These are phyloP conservation scores for Gaertneriomyces semiglobifer DNA, from an alignment of 192 early-diverging fungal genomes.

Conservation along the genomic window DNA sequence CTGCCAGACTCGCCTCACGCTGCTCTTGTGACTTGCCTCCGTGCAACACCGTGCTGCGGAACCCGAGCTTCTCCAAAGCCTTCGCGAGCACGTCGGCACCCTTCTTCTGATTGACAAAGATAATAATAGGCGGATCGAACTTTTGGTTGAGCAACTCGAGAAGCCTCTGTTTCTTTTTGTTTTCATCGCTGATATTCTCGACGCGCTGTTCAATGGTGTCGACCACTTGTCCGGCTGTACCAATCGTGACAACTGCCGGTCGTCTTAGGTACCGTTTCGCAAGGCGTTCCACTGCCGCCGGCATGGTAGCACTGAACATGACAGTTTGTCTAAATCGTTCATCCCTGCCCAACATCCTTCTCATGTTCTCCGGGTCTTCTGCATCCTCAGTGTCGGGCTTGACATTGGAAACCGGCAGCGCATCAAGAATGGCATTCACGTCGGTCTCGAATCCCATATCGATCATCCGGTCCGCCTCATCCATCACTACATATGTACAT, in stretches of 20 bases:
- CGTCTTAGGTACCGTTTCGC: constrained; percentile 89
- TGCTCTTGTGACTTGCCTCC: constrained; percentile 98
- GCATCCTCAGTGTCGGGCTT: constrained; percentile 80
- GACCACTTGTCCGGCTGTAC: constrained; percentile 93
- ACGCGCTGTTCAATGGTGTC: constrained; percentile 94
- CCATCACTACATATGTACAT: constrained; percentile 98
- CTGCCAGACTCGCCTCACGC: constrained; percentile 80
- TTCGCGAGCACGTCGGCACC: constrained; percentile 79
- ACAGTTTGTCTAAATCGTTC: constrained; percentile 84
- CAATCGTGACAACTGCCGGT: constrained; percentile 94
- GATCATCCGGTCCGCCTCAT: constrained; percentile 90
- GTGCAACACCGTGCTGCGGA: constrained; percentile 77
- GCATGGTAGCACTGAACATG: constrained; percentile 99
- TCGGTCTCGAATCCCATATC: constrained; percentile 83
- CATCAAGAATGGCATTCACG: constrained; percentile 93
- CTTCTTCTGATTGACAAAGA: constrained; percentile 98
- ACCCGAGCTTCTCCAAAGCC: constrained; percentile 72
- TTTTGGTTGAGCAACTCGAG: constrained; percentile 66
- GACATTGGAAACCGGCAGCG: constrained; percentile 84
- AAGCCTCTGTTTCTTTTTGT: constrained; percentile 78
- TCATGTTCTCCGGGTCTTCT: constrained; percentile 52
- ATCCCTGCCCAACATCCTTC: neutral
- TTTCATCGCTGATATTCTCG: constrained; percentile 85
- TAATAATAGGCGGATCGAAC: constrained; percentile 84
- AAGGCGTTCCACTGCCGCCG: constrained; percentile 86